These are phyloP conservation scores for Priceomyces fermenticarens DNA, from an alignment of 805 yeast genomes.

Conservation along the genomic window DNA sequence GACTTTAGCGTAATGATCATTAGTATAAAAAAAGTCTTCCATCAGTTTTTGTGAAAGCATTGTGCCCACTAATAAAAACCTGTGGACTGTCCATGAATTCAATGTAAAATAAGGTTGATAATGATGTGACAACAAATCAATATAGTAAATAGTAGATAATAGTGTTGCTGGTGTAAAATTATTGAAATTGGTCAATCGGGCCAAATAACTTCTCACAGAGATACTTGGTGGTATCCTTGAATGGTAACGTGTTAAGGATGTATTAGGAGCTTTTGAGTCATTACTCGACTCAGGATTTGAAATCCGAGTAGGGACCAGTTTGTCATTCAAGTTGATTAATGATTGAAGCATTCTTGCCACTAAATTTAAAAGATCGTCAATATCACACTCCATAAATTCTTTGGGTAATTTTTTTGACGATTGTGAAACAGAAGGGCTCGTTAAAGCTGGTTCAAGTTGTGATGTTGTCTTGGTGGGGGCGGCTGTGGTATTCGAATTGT, in stretches of 20 bases:
- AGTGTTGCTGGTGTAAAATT: slow-evolving; percentile 81
- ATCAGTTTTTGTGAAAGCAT: slow-evolving; percentile 87
- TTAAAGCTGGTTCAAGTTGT: slow-evolving; percentile 2
- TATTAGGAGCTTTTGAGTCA: slow-evolving; percentile 11
- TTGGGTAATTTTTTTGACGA: slow-evolving; percentile 5
- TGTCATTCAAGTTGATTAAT: slow-evolving; percentile 73
- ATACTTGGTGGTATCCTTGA: slow-evolving; percentile 91
- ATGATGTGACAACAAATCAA: slow-evolving; percentile 76
- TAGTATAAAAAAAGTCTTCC: slow-evolving; percentile 92
- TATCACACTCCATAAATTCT: slow-evolving; percentile 62
- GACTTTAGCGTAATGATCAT: slow-evolving; percentile 90
- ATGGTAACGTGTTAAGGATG: slow-evolving; percentile 78
- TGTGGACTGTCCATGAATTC: slow-evolving; percentile 89
- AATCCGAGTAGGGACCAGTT: slow-evolving; percentile 32
- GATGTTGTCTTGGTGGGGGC: slow-evolving; percentile 3
- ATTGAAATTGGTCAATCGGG: slow-evolving; percentile 78
- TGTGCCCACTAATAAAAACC: slow-evolving; percentile 86
- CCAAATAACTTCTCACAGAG: slow-evolving; percentile 71
- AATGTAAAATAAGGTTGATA: slow-evolving; percentile 75
- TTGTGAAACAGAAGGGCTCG: slow-evolving; percentile 36
- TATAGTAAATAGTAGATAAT: slow-evolving; percentile 81
- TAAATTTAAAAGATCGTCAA: slow-evolving; percentile 65
- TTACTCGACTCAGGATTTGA: slow-evolving; percentile 21
- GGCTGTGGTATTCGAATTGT: neutral
- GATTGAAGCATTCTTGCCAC: slow-evolving; percentile 79